phyloP scores from a whole-genome alignment of 345 rosid genomes.

The Rhodamnia argentea region DNA sequence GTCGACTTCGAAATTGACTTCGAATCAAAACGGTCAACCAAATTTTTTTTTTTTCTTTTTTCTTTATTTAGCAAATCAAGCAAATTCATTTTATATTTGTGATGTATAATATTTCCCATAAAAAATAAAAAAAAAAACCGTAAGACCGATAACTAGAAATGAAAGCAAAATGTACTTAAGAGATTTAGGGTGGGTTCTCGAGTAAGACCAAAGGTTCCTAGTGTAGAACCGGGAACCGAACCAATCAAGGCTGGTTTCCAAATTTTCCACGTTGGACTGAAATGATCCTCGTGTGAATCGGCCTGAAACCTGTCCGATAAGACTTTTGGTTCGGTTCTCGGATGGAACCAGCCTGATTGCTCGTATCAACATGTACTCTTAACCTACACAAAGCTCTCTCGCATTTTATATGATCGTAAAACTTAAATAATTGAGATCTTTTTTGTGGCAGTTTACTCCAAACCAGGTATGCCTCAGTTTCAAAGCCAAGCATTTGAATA shows the following conservation, averaged over 20 bases:
- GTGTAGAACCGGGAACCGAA: neutral
- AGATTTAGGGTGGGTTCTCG: neutral
- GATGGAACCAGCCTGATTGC: neutral
- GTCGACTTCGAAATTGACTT: neutral
- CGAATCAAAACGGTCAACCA: neutral
- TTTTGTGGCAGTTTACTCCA: neutral
- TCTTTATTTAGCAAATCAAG: neutral
- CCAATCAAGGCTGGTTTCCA: neutral
- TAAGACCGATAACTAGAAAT: neutral
- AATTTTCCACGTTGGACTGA: neutral
- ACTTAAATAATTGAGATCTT: neutral
- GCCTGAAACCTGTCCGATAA: neutral
- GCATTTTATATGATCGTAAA: neutral
- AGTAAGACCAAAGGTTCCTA: neutral
- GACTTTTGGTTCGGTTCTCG: neutral
- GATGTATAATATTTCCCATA: neutral
- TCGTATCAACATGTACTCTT: neutral
- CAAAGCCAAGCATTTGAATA: neutral
- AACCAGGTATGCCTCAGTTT: neutral
- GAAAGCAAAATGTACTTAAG: neutral
- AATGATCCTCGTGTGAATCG: neutral
- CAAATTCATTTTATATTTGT: neutral
- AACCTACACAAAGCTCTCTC: neutral
- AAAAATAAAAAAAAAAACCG: neutral
- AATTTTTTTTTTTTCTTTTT: neutral